Evolutionary conservation across 2,329 filamentous ascomycete genomes (phyloP), one percentile per base, ranked within the genome.

Genomic region (Calcarisporium arbuscula): DNA sequence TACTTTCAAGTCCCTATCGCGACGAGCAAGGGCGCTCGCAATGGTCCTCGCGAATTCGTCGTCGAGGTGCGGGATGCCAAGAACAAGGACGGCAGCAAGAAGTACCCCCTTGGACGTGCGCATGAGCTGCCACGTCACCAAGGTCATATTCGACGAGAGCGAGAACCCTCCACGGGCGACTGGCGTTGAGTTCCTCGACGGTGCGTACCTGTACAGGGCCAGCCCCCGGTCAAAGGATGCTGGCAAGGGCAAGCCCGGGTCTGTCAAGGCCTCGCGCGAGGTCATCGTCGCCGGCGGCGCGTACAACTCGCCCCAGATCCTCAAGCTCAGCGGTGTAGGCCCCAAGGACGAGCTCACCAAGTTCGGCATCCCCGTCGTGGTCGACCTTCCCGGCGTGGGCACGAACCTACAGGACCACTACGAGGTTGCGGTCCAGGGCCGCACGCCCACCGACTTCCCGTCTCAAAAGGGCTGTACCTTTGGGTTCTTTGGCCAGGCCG

Each of bases 321-420:
- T 75, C 6, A 69, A 72, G 56, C 58, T 71, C 5, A 70, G 65
- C 27, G 70, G 71, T 2, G 38, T 64, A 21, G 70, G 70, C 0
- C 68, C 68, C 0, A 50, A 52, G 2, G 44, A 38, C 1, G 59
- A 69, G 28, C 54, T 73, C 1, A 41, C 56, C 12, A 49, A 52
- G 30, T 54, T 58, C 22, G 45, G 45, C 6, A 64, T 67, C 36
- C 54, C 61, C 3, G 61, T 77, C 9, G 40, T 77, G 21, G 55
- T 57, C 3, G 65, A 80, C 43, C 60, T 74, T 0, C 74, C 73
- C 0, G 76, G 74, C 22, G 75, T 82, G 4, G 77, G 77, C 11
- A 65, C 58, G 8, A 80, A 80, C 52, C 58, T 81, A 9, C 66
- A 76, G 51, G 75, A 81, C 47, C 70, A 71, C 38, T 72, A 72